phyloP scores from a whole-genome alignment of 331 rosid species.

The Cydonia oblonga region DNA sequence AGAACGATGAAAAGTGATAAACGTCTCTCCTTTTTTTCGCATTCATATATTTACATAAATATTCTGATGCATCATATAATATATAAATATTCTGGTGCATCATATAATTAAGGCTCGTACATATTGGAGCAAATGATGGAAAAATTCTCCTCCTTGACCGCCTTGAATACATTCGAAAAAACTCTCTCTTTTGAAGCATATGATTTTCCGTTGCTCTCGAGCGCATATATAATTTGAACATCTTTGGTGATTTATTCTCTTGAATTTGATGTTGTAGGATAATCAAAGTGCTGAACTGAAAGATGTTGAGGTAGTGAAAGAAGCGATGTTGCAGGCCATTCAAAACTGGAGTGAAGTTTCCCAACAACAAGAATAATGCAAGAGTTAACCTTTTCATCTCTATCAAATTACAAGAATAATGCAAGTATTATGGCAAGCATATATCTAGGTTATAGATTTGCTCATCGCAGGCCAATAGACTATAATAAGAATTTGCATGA shows the following conservation, averaged over 20 bases:
- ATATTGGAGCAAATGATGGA: too few relatives aligned
- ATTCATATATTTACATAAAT: too few relatives aligned
- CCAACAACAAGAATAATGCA: not conserved
- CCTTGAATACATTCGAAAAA: not conserved
- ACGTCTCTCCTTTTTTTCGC: too few relatives aligned
- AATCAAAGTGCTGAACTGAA: constrained; percentile 16
- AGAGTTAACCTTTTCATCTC: not conserved
- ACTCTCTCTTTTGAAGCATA: not conserved
- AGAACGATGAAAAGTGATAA: not conserved
- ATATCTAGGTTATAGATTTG: too few relatives aligned
- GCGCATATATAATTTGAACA: not conserved
- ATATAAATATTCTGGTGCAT: too few relatives aligned
- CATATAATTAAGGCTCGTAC: too few relatives aligned
- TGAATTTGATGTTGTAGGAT: constrained; percentile 19
- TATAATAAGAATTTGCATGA: too few relatives aligned
- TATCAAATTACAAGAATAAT: not conserved
- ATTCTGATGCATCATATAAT: too few relatives aligned
- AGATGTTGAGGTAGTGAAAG: constrained; percentile 26
- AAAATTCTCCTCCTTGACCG: not conserved
- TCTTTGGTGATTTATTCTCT: not conserved
- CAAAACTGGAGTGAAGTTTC: constrained; percentile 37
- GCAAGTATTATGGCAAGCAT: not conserved
- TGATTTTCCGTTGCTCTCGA: not conserved
- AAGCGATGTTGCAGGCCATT: constrained; percentile 47
- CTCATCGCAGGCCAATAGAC: too few relatives aligned